A percentile compares a stretch with the other conserved stretches of the same genome.
phyloP scores from a whole-genome alignment of 2,329 filamentous ascomycete species.

The Xylariaceae sp. region DNA sequence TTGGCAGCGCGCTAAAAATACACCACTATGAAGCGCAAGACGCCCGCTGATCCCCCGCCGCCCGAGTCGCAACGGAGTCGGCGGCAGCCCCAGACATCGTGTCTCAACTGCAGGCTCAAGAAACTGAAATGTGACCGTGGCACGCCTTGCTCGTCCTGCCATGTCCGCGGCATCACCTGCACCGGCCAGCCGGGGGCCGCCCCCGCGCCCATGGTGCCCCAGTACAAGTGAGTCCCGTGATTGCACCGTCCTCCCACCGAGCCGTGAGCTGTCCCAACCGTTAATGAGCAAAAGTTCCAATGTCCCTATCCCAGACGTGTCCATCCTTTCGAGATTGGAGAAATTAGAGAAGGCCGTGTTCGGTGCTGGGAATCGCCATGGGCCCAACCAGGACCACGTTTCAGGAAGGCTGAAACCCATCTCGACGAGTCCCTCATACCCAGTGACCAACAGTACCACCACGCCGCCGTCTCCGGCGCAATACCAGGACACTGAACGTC shows the following conservation, averaged over 20 bases:
- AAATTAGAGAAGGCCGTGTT: slow-evolving; percentile 29
- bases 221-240: slow-evolving; percentile 5
- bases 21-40: background rate
- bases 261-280: background rate
- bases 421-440: background rate
- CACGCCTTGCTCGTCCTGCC: slow-evolving; percentile 28
- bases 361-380: background rate
- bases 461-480: background rate
- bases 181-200: slow-evolving; percentile 8
- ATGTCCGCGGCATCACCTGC: slow-evolving; percentile 24
- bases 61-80: slow-evolving; percentile 6
- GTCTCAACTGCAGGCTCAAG: slow-evolving; percentile 30
- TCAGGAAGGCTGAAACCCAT: background rate
- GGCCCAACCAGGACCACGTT: background rate
- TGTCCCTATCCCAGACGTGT: background rate
- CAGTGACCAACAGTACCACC: slow-evolving; percentile 1
- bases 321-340: slow-evolving; percentile 23
- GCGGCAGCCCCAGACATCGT: slow-evolving; percentile 31
- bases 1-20: no score
- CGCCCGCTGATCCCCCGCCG: background rate
- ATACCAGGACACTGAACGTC: slow-evolving; percentile 14
- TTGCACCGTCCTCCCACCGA: background rate
- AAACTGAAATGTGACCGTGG: slow-evolving; percentile 33
- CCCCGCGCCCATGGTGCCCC: background rate
- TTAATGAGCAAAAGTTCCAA: no score